Conservation (phyloP, 768 basidiomycete genomes). For the Asterophora lycoperdoides region DNA sequence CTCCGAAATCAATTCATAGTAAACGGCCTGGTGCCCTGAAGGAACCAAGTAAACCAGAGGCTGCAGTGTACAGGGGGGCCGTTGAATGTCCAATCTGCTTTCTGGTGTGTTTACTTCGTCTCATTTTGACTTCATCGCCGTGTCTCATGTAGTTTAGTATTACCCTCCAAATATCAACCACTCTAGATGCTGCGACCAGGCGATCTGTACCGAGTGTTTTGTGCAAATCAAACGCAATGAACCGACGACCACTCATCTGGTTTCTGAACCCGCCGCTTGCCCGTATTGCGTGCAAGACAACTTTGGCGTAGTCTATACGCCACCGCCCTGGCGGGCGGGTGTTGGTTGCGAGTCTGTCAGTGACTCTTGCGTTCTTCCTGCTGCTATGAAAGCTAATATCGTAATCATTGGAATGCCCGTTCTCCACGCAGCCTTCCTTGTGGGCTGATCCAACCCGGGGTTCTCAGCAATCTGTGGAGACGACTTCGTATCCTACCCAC, state of each 20-base stretch:
- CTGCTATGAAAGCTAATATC: not conserved
- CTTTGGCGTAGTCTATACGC: constrained; percentile 88
- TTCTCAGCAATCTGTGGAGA: constrained; percentile 36
- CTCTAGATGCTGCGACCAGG: constrained; percentile 97
- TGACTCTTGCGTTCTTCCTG: constrained; percentile 23
- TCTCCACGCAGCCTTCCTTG: constrained; percentile 22
- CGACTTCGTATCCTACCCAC: constrained; percentile 42
- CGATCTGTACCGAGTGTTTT: constrained; percentile 98
- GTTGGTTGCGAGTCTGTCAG: constrained; percentile 73
- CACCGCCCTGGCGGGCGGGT: constrained; percentile 77
- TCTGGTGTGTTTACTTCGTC: constrained; percentile 55
- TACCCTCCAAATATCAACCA: constrained; percentile 97
- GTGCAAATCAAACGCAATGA: constrained; percentile 98
- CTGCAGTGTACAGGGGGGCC: constrained; percentile 76
- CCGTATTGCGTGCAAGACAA: constrained; percentile 98
- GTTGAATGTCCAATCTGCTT: constrained; percentile 98
- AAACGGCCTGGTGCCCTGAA: constrained; percentile 59
- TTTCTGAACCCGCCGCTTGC: constrained; percentile 95
- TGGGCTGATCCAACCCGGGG: constrained; percentile 54
- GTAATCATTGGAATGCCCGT: not conserved
- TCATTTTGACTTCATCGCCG: constrained; percentile 26
- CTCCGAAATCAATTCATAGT: constrained; percentile 36
- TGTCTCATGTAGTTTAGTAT: constrained; percentile 53
- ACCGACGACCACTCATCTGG: constrained; percentile 90
- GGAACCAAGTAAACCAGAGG: constrained; percentile 71